Evolutionary conservation across 2,329 filamentous ascomycete species (phyloP).

Genomic region (Davidsoniella eucalypti): DNA sequence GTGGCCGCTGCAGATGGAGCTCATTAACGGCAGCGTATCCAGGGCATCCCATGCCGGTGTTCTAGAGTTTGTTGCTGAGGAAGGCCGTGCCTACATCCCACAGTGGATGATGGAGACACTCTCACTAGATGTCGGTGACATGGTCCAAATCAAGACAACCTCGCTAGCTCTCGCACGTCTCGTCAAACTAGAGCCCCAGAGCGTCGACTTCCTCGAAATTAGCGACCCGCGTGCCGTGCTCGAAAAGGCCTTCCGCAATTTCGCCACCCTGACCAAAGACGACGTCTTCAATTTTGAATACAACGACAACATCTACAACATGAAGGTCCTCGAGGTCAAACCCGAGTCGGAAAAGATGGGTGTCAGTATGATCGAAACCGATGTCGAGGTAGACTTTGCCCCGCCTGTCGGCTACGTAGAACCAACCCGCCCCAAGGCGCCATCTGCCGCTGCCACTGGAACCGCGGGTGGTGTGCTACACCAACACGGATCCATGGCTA

Average conservation of each 20-base stretch:
- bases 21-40: conserved; percentile 70
- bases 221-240: conserved; percentile 93
- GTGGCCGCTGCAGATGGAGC: conserved; percentile 93
- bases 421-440: conserved; percentile 40
- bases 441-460: conserved; percentile 39
- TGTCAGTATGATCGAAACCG: conserved; percentile 90
- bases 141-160: conserved; percentile 89
- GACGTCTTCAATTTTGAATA: conserved; percentile 95
- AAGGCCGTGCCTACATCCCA: conserved; percentile 88
- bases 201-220: conserved; percentile 85
- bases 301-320: conserved; percentile 85
- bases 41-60: conserved; percentile 86
- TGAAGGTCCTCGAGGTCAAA: conserved; percentile 87
- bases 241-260: conserved; percentile 91
- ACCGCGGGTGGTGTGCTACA: conserved; percentile 65
- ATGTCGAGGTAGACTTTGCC: conserved; percentile 91
- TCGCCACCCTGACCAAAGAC: conserved; percentile 80
- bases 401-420: conserved; percentile 89
- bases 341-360: conserved; percentile 68
- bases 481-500: conserved; percentile 83
- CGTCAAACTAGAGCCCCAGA: conserved; percentile 94
- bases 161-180: conserved; percentile 78
- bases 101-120: conserved; percentile 97
- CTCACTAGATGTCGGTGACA: conserved; percentile 74
- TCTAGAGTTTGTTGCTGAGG: conserved; percentile 91